Base-by-base conservation (phyloP, 1,139 yeast species). In the Suhomyces kunorum region DNA sequence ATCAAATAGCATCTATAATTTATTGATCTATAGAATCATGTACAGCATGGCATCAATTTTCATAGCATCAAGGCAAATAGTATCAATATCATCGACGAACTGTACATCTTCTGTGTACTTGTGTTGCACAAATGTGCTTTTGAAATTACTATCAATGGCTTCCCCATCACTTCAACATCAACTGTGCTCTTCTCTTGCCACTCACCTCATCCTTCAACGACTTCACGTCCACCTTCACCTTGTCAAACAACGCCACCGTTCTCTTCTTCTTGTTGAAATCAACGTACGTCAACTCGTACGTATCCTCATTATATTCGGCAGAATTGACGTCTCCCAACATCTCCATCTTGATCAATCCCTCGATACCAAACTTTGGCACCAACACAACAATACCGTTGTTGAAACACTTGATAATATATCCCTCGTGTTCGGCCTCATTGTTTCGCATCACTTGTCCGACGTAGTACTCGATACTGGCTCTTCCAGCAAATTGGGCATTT, bases 401-500 rank as follows among this genome's bases (percentile, higher is more conserved):
- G 63, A 92, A 90, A 31, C 94, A 92, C 61, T 88, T 87, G 54
- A 90, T 89, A 28, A 90, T 83, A 55, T 88, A 90, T 6, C 98
- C 98, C 50, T 89, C 94, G 59, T 89, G 96, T 26, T 68, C 69
- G 26, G 80, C 66, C 47, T 83, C 85, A 48, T 80, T 78, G 56
- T 81, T 82, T 61, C 89, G 86, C 85, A 94, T 85, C 25, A 90
- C 97, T 67, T 94, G 98, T 11, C 98, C 98, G 33, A 94, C 98
- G 56, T 88, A 92, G 64, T 92, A 94, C 61, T 94, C 98, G 49
- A 94, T 88, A 61, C 96, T 87, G 24, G 98, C 96, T 58, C 99
- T 79, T 26, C 98, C 98, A 2, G 98, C 99, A 74, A 92, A 87
- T 66, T 94, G 99, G 0, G 98, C 98, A 62, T 92, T 94, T 64